A percentile compares a stretch with the other conserved stretches of the same genome.
Conservation (phyloP, 2,329 filamentous ascomycete species). For the Neoascochyta sp. region DNA sequence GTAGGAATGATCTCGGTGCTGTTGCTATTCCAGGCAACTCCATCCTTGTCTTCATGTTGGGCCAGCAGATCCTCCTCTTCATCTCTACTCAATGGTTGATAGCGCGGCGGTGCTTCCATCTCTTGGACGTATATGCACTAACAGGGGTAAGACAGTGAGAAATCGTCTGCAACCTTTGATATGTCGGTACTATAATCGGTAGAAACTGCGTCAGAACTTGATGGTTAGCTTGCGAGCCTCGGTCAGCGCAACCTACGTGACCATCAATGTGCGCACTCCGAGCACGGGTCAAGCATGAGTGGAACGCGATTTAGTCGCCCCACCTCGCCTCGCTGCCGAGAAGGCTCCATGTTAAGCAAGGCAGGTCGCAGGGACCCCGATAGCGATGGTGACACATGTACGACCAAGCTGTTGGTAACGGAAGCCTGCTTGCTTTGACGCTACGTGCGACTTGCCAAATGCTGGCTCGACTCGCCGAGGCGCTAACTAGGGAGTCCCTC, state of each 20-base stretch:
- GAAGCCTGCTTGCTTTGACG: constrained; percentile 12
- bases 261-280: constrained; percentile 11
- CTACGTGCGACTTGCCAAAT: constrained; percentile 17
- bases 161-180: too few species aligned
- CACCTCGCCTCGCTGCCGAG: constrained; percentile 10
- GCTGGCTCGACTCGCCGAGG: constrained; percentile 17
- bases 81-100: constrained; percentile 23
- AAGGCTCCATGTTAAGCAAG: constrained; percentile 13
- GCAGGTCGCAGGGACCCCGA: constrained; percentile 19
- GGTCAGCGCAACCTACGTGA: too few species aligned
- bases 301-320: constrained; percentile 9
- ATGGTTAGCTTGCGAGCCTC: too few species aligned
- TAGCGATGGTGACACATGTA: constrained; percentile 21
- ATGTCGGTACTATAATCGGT: too few species aligned
- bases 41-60: constrained; percentile 22
- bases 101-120: constrained; percentile 25
- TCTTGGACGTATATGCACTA: constrained; percentile 2
- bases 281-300: constrained; percentile 27
- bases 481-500: constrained; percentile 13
- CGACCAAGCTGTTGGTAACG: constrained; percentile 13
- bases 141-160: constrained; percentile 8
- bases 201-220: too few species aligned
- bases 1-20: constrained; percentile 25
- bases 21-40: constrained; percentile 21
- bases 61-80: constrained; percentile 17